Base-by-base conservation (phyloP, 2,329 filamentous ascomycete species). In the Cadophora sp. region DNA sequence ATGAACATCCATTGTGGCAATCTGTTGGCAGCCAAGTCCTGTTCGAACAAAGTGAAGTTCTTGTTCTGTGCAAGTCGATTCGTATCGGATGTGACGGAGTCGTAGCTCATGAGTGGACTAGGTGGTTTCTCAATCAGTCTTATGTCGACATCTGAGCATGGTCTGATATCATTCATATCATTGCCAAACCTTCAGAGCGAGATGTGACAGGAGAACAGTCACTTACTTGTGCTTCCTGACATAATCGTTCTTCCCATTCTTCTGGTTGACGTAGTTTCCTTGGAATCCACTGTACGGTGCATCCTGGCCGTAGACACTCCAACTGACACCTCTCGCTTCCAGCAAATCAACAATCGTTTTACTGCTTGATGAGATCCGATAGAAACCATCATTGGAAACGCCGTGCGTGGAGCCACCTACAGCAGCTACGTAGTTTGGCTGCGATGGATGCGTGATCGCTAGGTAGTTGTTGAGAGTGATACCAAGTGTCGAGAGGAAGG, bases 1-100 rank as follows among this genome's bases (percentile, higher is more conserved):
- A 92, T 88, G 79, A 91, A 91, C 80, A 87, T 85, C 86, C 87
- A 89, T 80, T 94, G 92, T 4, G 92, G 92, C n/a, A 94, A 84
- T 55, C 81, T 84, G 73, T 89, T 80, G 72, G 80, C 82, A 63
- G 84, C 79, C 26, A 94, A 82, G 75, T 95, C 92, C 58, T 85
- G 80, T 73, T 90, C 83, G 80, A 95, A 94, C 74, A 84, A 78
- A 48, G 83, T 89, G 67, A 93, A 82, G 79, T 92, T 93, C 84
- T 95, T 94, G 78, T 91, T 90, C 78, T 89, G 84, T 5, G 86
- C 84, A 0, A 92, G 81, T 24, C 91, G 88, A 31, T 87, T 82
- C 37, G 82, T 77, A 65, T 84, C 84, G 61, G 83, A 80, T 65
- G 90, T 85, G 63, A 91, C 83, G 48, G 85, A 87, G 76, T 93